A percentile compares a stretch with the other conserved stretches of the same genome.
These are phyloP conservation scores for Turnera subulata DNA, from an alignment of 345 rosid genomes.

Conservation along the genomic window DNA sequence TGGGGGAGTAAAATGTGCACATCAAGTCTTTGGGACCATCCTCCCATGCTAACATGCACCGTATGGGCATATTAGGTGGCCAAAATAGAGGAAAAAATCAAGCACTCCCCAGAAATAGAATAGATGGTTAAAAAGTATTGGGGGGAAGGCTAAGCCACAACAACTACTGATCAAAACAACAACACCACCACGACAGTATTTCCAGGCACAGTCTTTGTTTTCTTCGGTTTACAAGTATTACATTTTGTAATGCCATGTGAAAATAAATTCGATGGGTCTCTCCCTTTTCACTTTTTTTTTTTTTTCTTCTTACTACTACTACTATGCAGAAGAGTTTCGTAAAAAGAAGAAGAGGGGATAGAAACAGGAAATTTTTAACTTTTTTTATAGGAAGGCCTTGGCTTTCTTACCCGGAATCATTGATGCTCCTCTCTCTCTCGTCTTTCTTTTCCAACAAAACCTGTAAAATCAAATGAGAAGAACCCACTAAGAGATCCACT, in stretches of 20 bases:
- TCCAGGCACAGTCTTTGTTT: slow-evolving; percentile 23
- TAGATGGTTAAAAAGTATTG: slow-evolving; percentile 35
- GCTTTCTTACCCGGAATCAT: slow-evolving; percentile 60
- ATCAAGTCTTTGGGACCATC: slow-evolving; percentile 65
- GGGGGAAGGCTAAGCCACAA: slow-evolving; percentile 41
- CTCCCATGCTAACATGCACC: slow-evolving; percentile 83
- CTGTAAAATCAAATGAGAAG: slow-evolving; percentile 19
- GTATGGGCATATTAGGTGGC: slow-evolving; percentile 36
- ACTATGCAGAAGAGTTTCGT: slow-evolving; percentile 31
- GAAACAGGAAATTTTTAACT: slow-evolving; percentile 17
- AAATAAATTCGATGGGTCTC: not conserved
- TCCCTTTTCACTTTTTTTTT: slow-evolving; percentile 7
- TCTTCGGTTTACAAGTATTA: slow-evolving; percentile 9
- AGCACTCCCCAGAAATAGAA: slow-evolving; percentile 9
- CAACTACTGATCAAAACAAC: slow-evolving; percentile 20
- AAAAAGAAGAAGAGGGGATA: slow-evolving; percentile 34
- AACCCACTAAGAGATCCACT: slow-evolving; percentile 6
- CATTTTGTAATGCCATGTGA: slow-evolving; percentile 14
- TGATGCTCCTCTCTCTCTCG: slow-evolving; percentile 18
- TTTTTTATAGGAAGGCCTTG: slow-evolving; percentile 14
- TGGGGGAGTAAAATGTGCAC: slow-evolving; percentile 28
- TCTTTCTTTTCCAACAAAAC: slow-evolving; percentile 16
- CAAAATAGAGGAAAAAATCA: slow-evolving; percentile 12
- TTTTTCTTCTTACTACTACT: slow-evolving; percentile 17
- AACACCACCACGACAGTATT: slow-evolving; percentile 39